These are phyloP conservation scores for Takakia lepidozioides DNA, from an alignment of 225 moss, liverwort and hornwort genomes.

Conservation along the genomic window DNA sequence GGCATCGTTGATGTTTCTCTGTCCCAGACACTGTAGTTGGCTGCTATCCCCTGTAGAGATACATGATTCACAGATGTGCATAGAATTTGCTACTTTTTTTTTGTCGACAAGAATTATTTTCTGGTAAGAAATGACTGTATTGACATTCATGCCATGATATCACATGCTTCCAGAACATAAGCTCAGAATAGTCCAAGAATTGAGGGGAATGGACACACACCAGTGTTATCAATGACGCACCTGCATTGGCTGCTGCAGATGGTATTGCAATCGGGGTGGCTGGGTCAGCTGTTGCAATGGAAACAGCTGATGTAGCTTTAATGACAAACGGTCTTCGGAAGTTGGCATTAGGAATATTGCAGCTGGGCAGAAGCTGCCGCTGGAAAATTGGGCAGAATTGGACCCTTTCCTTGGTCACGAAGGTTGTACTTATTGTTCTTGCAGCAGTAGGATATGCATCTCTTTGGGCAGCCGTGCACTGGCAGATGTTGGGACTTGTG, in stretches of 20 bases:
- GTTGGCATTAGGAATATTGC: conserved; percentile 56
- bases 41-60: no score
- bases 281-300: conserved; percentile 95
- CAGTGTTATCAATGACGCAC: conserved; percentile 97
- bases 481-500: conserved; percentile 87
- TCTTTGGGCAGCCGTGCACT: conserved; percentile 87
- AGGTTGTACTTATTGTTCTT: conserved; percentile 69
- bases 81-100: no score
- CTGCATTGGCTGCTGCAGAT: conserved; percentile 87
- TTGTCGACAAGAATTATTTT: neutral
- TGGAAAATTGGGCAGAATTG: conserved; percentile 79
- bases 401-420: conserved; percentile 60
- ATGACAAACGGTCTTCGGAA: conserved; percentile 96
- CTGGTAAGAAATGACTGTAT: conserved; percentile 6
- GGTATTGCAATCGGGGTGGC: conserved; percentile 99
- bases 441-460: conserved; percentile 78
- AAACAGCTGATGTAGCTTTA: conserved; percentile 86
- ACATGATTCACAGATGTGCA: no score
- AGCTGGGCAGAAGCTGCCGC: conserved; percentile 58
- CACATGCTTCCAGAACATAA: conserved; percentile 90
- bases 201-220: conserved; percentile 55
- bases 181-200: conserved; percentile 61
- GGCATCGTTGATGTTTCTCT: no score
- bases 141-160: conserved; percentile 62
- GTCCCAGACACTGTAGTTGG: no score